Percentiles rank a stretch among this genome's conserved stretches.
phyloP scores from a whole-genome alignment of 2,329 filamentous ascomycete species.

The Pseudofabraea citricarpa region DNA sequence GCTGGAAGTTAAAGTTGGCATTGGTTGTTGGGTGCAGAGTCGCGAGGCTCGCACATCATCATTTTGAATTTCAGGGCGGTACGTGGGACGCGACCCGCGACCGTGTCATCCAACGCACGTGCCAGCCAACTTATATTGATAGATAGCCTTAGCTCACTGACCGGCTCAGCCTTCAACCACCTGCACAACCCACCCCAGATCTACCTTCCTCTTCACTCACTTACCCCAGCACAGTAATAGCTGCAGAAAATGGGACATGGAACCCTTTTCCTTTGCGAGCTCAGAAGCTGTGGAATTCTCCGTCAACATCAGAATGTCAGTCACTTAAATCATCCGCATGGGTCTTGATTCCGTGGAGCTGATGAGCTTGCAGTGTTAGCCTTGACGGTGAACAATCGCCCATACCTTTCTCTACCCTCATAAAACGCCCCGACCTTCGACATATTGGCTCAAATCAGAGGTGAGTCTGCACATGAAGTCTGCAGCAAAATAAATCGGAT shows the following conservation, averaged over 20 bases:
- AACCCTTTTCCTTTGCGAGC: slow-evolving; percentile 92
- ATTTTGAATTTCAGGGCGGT: too few species aligned
- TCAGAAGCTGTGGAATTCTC: slow-evolving; percentile 79
- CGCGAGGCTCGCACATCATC: too few species aligned
- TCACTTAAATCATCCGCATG: slow-evolving; percentile 1
- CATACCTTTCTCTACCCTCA: slow-evolving; percentile 70
- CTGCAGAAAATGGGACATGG: slow-evolving; percentile 53
- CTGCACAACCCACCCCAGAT: too few species aligned
- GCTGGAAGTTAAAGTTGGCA: too few species aligned
- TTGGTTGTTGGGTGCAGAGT: too few species aligned
- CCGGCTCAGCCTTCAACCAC: too few species aligned
- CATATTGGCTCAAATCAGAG: slow-evolving; percentile 83
- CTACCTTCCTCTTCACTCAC: not conserved
- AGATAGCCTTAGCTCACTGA: too few species aligned
- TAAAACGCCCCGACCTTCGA: slow-evolving; percentile 74
- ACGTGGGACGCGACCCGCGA: too few species aligned
- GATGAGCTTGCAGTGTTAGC: slow-evolving; percentile 52
- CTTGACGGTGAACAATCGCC: slow-evolving; percentile 75
- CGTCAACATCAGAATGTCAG: slow-evolving; percentile 59
- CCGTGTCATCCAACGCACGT: too few species aligned
- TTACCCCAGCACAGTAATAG: not conserved
- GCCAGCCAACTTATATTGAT: too few species aligned
- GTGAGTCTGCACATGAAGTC: slow-evolving; percentile 32
- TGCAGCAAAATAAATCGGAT: not conserved
- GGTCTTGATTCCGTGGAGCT: slow-evolving; percentile 10